Percentiles rank a stretch among this genome's conserved stretches.
These are phyloP conservation scores for Rhodomyrtus tomentosa DNA, from an alignment of 345 rosid species.

Conservation along the genomic window DNA sequence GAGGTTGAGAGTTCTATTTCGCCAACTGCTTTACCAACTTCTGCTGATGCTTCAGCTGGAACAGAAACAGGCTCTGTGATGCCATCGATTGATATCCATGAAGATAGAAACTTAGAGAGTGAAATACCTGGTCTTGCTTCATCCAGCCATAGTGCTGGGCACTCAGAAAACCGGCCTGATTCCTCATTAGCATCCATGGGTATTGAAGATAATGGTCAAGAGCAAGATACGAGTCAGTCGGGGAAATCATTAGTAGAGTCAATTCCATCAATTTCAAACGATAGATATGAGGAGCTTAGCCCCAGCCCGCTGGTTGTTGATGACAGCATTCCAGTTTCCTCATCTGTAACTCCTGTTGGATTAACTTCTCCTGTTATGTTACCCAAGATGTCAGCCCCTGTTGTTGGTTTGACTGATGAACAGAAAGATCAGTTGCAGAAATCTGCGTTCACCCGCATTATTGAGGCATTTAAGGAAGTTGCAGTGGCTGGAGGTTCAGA, in stretches of 20 bases:
- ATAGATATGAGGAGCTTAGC: conserved; percentile 81
- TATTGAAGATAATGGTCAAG: conserved; percentile 50
- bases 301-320: conserved; percentile 44
- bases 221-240: conserved; percentile 38
- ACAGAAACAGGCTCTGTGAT: conserved; percentile 16
- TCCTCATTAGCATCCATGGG: conserved; percentile 46
- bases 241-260: conserved; percentile 34
- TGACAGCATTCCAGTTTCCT: conserved; percentile 38
- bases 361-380: conserved; percentile 36
- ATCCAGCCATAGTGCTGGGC: conserved; percentile 37
- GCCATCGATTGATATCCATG: conserved; percentile 29
- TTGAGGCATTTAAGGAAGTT: conserved; percentile 76
- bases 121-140: conserved; percentile 83
- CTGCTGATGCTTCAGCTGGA: conserved; percentile 35
- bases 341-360: conserved; percentile 47
- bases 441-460: conserved; percentile 51
- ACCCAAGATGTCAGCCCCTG: conserved; percentile 91
- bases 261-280: conserved; percentile 55
- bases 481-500: conserved; percentile 73
- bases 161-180: conserved; percentile 43
- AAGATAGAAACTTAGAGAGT: conserved; percentile 34
- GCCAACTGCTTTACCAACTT: conserved; percentile 28
- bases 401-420: conserved; percentile 62
- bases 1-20: conserved; percentile 31
- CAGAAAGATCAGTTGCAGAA: conserved; percentile 76